These are phyloP conservation scores for Lyophyllum atratum DNA, from an alignment of 768 basidiomycete species.

Conservation along the genomic window DNA sequence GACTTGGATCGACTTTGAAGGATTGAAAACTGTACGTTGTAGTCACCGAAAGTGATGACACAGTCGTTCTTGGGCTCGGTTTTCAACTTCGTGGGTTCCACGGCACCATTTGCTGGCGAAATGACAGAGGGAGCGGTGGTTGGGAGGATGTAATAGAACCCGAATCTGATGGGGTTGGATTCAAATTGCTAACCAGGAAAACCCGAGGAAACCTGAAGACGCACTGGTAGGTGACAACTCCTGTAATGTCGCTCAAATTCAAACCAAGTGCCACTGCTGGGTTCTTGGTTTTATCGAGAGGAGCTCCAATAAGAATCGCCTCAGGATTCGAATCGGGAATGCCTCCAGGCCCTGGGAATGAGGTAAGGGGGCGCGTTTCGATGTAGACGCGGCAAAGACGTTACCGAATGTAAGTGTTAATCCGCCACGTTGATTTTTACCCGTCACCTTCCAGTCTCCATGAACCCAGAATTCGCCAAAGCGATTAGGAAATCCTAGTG, in stretches of 20 bases:
- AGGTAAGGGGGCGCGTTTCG: background rate
- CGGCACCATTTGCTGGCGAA: conserved; percentile 32
- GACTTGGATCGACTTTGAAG: background rate
- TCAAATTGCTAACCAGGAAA: background rate
- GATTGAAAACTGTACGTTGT: conserved; percentile 45
- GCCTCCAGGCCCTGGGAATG: conserved; percentile 41
- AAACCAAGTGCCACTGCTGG: conserved; percentile 50
- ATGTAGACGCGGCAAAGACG: background rate
- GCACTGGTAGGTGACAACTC: conserved; percentile 56
- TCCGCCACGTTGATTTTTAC: conserved; percentile 57
- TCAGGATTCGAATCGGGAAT: conserved; percentile 63
- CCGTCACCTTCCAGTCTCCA: conserved; percentile 57
- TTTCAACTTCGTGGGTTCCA: conserved; percentile 41
- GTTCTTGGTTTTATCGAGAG: conserved; percentile 54
- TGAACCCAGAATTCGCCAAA: conserved; percentile 63
- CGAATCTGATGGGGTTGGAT: conserved; percentile 31
- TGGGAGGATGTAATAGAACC: conserved; percentile 60
- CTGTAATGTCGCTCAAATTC: conserved; percentile 50
- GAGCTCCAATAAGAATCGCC: conserved; percentile 51
- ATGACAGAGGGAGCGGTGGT: conserved; percentile 53
- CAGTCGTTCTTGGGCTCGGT: conserved; percentile 37
- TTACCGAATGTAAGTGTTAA: conserved; percentile 50
- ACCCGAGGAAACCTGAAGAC: conserved; percentile 15
- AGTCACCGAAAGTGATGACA: conserved; percentile 56
- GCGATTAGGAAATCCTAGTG: conserved; percentile 50